These are phyloP conservation scores for Betula pendula DNA, from an alignment of 306 rosid genomes.

Conservation along the genomic window DNA sequence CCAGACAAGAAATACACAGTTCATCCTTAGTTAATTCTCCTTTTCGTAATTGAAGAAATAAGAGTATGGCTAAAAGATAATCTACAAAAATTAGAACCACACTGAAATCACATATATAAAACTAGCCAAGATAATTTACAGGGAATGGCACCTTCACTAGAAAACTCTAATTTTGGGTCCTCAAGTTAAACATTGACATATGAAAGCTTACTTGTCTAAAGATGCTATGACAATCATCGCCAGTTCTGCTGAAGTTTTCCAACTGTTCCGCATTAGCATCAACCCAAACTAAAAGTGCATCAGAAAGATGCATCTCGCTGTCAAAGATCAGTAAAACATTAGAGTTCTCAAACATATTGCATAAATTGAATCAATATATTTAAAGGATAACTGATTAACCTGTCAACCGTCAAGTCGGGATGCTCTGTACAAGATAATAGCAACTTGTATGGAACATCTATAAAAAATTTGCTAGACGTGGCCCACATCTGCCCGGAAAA, in stretches of 20 bases:
- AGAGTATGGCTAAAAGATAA: background rate
- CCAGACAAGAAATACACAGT: background rate
- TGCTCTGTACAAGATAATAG: slow-evolving; percentile 54
- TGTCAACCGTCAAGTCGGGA: slow-evolving; percentile 66
- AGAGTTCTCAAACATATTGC: slow-evolving; percentile 17
- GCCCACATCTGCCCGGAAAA: slow-evolving; percentile 67
- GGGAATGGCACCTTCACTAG: background rate
- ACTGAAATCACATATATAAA: background rate
- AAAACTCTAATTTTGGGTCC: slow-evolving; percentile 16
- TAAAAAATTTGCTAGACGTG: slow-evolving; percentile 35
- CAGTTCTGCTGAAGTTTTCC: slow-evolving; percentile 41
- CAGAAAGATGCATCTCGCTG: slow-evolving; percentile 76
- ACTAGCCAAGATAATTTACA: background rate
- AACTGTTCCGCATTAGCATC: slow-evolving; percentile 39
- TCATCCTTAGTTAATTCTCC: background rate
- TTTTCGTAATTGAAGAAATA: background rate
- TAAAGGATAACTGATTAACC: slow-evolving; percentile 42
- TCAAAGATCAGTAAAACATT: slow-evolving; percentile 34
- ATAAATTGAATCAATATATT: slow-evolving; percentile 25
- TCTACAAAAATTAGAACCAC: background rate
- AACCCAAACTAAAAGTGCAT: slow-evolving; percentile 70
- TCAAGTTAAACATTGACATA: slow-evolving; percentile 22
- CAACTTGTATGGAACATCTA: slow-evolving; percentile 51
- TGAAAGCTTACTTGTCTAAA: slow-evolving; percentile 55
- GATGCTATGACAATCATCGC: slow-evolving; percentile 35